These are phyloP conservation scores for Chenopodium album DNA, from an alignment of 148 eudicot species.

Conservation along the genomic window DNA sequence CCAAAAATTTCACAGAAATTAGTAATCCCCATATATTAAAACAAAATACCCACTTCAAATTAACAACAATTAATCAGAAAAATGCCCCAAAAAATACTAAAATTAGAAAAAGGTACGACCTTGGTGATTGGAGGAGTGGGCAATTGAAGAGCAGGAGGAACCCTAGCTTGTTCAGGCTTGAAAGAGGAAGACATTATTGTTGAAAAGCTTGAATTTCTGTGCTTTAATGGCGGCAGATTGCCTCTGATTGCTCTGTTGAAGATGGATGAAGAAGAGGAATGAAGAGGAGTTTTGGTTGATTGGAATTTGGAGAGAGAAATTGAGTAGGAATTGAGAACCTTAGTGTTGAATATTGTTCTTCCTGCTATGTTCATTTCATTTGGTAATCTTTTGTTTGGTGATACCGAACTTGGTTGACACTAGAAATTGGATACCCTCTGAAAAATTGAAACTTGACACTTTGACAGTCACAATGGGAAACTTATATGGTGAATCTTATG, in stretches of 20 bases:
- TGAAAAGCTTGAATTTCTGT: constrained; percentile 14
- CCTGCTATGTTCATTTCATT: constrained; percentile 27
- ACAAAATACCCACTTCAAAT: constrained; percentile 20
- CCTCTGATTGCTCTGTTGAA: neutral
- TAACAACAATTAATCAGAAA: neutral
- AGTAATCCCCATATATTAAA: constrained; percentile 4
- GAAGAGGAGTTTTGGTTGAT: neutral
- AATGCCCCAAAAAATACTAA: neutral
- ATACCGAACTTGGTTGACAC: neutral
- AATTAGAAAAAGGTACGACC: constrained; percentile 26
- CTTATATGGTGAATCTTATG: too few relatives aligned
- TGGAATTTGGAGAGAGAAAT: constrained; percentile 8
- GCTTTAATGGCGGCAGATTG: constrained; percentile 12
- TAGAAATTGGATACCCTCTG: too few relatives aligned
- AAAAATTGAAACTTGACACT: too few relatives aligned
- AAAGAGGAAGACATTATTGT: constrained; percentile 52
- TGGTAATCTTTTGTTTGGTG: neutral
- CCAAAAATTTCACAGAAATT: constrained; percentile 15
- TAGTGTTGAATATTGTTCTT: constrained; percentile 15
- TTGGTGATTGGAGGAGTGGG: constrained; percentile 62
- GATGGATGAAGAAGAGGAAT: constrained; percentile 19
- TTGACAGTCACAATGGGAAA: too few relatives aligned
- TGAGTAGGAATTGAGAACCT: constrained; percentile 5
- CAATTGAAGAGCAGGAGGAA: constrained; percentile 59
- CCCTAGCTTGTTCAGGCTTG: constrained; percentile 69